Evolutionary conservation across 1,284 basidiomycete genomes (phyloP).

Genomic region (Wolfiporia cocos): DNA sequence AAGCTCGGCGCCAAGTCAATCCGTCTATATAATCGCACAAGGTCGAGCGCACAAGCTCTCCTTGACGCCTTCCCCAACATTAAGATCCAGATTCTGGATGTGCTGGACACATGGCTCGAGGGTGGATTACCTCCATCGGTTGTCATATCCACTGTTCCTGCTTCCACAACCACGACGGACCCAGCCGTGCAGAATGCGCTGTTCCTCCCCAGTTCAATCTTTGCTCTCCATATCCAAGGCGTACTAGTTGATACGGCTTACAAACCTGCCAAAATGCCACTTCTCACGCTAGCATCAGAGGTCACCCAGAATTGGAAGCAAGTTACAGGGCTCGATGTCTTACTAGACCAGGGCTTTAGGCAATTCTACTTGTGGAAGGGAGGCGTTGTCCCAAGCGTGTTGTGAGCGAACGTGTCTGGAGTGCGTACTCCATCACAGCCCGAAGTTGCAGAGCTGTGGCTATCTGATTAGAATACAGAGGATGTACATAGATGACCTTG

Average conservation of each 20-base stretch:
- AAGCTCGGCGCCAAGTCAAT: conserved; percentile 63
- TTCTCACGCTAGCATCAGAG: conserved; percentile 50
- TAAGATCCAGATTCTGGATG: conserved; percentile 55
- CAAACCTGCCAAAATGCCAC: conserved; percentile 71
- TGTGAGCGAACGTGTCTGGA: conserved; percentile 45
- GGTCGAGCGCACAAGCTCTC: conserved; percentile 64
- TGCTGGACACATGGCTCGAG: conserved; percentile 48
- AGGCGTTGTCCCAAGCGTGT: conserved; percentile 43
- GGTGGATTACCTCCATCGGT: conserved; percentile 51
- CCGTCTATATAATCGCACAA: conserved; percentile 84
- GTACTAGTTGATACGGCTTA: conserved; percentile 94
- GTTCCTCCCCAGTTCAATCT: conserved; percentile 51
- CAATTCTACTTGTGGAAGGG: conserved; percentile 86
- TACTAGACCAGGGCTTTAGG: conserved; percentile 82
- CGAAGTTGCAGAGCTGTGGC: too few species aligned
- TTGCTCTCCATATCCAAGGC: conserved; percentile 38
- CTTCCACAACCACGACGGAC: conserved; percentile 53
- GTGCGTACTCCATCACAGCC: conserved; percentile 41
- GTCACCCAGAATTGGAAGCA: conserved; percentile 56
- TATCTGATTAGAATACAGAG: too few species aligned
- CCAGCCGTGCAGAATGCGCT: conserved; percentile 35
- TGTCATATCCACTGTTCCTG: conserved; percentile 84
- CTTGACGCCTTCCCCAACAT: conserved; percentile 63
- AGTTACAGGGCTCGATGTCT: conserved; percentile 77
- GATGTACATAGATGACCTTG: too few species aligned